Percentiles rank a stretch among this genome's conserved stretches.
Conservation (phyloP, 805 yeast genomes). For the Isabelozyma gotoi region DNA sequence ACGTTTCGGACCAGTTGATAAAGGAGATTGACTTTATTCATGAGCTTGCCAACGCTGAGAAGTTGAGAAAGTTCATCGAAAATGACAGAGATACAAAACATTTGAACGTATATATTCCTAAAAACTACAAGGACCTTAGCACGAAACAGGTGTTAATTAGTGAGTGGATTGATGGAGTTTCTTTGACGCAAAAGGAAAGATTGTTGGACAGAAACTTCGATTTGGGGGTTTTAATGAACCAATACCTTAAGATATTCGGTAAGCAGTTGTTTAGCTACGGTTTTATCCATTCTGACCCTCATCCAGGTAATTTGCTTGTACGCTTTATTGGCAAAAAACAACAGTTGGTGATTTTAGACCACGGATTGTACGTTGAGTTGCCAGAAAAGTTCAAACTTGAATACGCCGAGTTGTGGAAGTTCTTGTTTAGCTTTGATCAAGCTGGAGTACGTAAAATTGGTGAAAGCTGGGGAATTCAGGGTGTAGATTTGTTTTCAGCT, state of each 20-base stretch:
- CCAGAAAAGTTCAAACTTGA: conserved; percentile 50
- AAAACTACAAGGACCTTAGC: conserved; percentile 44
- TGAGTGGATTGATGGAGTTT: conserved; percentile 78
- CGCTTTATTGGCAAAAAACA: conserved; percentile 39
- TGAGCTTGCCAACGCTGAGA: conserved; percentile 55
- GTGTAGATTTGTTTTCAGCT: conserved; percentile 61
- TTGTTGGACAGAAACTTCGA: conserved; percentile 42
- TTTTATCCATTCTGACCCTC: conserved; percentile 73
- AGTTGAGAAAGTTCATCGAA: conserved; percentile 35
- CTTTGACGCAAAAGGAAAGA: conserved; percentile 47
- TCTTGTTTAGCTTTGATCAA: conserved; percentile 53
- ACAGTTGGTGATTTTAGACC: conserved; percentile 70
- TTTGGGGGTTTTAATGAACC: conserved; percentile 43
- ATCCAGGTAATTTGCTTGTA: conserved; percentile 74
- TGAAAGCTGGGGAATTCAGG: conserved; percentile 65
- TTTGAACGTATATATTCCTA: conserved; percentile 54
- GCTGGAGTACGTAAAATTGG: conserved; percentile 50
- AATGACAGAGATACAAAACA: conserved; percentile 40
- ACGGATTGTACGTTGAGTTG: conserved; percentile 66
- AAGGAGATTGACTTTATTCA: conserved; percentile 62
- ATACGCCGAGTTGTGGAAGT: conserved; percentile 65
- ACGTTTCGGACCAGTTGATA: conserved; percentile 54
- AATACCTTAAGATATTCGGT: conserved; percentile 51
- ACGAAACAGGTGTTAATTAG: conserved; percentile 55
- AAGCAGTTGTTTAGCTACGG: conserved; percentile 68